phyloP scores from a whole-genome alignment of 164 flowering plant genomes.

The Protea cynaroides region DNA sequence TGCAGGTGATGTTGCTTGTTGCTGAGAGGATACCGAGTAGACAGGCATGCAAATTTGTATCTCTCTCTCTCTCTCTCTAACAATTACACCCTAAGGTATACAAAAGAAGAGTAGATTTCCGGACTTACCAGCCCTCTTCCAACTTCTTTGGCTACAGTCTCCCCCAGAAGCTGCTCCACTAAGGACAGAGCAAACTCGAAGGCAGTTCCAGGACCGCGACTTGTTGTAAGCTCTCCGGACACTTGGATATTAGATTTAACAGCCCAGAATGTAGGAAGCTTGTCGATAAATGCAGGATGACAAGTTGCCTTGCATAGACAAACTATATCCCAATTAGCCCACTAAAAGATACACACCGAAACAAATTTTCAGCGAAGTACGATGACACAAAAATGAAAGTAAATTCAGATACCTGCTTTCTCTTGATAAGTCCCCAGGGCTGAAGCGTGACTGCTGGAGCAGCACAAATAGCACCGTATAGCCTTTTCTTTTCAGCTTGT shows the following conservation, averaged over 20 bases:
- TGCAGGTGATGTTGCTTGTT: no score
- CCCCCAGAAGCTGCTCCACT: conserved; percentile 81
- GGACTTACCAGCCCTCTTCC: conserved; percentile 51
- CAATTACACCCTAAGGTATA: neutral
- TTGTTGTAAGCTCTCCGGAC: conserved; percentile 88
- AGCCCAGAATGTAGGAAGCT: conserved; percentile 82
- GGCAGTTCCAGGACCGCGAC: conserved; percentile 93
- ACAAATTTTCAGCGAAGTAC: neutral
- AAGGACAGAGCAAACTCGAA: conserved; percentile 73
- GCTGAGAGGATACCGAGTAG: neutral
- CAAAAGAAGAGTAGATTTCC: neutral
- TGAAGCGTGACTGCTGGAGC: conserved; percentile 90
- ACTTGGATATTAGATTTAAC: conserved; percentile 77
- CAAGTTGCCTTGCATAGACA: conserved; percentile 60
- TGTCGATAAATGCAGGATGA: conserved; percentile 86
- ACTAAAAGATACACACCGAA: neutral
- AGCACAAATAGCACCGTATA: conserved; percentile 92
- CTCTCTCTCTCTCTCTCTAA: neutral
- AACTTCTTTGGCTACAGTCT: conserved; percentile 50
- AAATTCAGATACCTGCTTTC: conserved; percentile 46
- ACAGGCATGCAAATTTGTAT: neutral
- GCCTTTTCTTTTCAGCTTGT: conserved; percentile 81
- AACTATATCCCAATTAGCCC: conserved; percentile 25
- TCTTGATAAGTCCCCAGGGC: conserved; percentile 83
- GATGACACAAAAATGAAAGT: neutral